Base-by-base conservation (phyloP, 1,139 yeast species). In the Candida dubliniensis region DNA sequence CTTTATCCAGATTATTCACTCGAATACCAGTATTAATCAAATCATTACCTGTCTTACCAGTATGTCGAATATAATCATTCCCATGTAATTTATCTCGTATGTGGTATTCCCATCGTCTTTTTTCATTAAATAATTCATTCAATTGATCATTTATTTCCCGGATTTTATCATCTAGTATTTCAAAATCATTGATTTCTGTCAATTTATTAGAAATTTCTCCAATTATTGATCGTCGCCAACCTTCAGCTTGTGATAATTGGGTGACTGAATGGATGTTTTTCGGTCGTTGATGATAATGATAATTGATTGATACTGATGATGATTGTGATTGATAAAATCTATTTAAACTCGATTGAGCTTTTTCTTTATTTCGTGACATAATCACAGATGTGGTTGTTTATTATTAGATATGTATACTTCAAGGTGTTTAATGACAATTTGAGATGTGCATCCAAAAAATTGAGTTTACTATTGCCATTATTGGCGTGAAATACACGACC, bases 291-390 rank as follows among this genome's bases (percentile, higher is more conserved):
- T 18, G 23, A 18, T 18, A 18, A 18, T 18, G 23, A 18, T 18
- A 18, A 18, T 18, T 18, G 23, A 18, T 18, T 18, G 23, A 5
- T 18, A 5, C 23, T 18, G 23, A 18, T 18, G 23, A 18, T 18
- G 23, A 18, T 18, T 18, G 23, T 18, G 23, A 18, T 18, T 18
- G 23, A 81, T 79, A 85, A 58, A 74, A 82, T 42, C 89, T 69
- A 55, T 79, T 81, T 49, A 87, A 76, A 47, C 83, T 76, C 0
- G 91, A 79, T 59, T 84, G 86, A 4, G 93, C 84, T 59, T 84
- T 86, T 55, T 87, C 95, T 36, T 76, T 76, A 56, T 85, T 87
- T 51, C 95, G 69, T 35, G 95, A 84, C 95, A 87, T 86, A 12
- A 18, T 18, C 23, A 18, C 23, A 18, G 23, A 18, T 4, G 23